phyloP scores from a whole-genome alignment of 2,329 filamentous ascomycete genomes.

The Nemania abortiva region DNA sequence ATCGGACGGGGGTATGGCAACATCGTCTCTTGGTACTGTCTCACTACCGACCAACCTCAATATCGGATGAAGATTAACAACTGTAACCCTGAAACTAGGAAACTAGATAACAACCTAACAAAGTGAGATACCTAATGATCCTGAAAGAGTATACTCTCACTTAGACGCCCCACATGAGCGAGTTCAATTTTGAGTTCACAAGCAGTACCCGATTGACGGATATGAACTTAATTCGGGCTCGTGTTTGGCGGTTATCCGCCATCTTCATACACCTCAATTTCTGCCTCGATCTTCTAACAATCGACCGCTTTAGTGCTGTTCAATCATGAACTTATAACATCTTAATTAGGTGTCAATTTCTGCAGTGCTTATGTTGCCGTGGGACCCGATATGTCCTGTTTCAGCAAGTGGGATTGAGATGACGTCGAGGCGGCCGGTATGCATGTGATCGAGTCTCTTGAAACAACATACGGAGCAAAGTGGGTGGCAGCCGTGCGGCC shows the following conservation, averaged over 20 bases:
- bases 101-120: not conserved
- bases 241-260: not conserved
- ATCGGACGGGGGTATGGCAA: not conserved
- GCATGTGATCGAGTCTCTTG: slow-evolving; percentile 11
- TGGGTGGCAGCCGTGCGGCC: not conserved
- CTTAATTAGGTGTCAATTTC: not conserved
- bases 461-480: slow-evolving; percentile 7
- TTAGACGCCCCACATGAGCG: too few species aligned
- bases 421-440: not conserved
- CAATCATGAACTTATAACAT: not conserved
- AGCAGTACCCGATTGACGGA: not conserved
- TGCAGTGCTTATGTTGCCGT: not conserved
- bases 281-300: not conserved
- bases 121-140: not conserved
- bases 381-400: not conserved
- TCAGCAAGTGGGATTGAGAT: slow-evolving; percentile 7
- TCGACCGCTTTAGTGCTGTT: not conserved
- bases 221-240: not conserved
- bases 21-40: not conserved
- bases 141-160: not conserved
- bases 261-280: not conserved
- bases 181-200: not conserved
- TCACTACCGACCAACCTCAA: slow-evolving; percentile 1
- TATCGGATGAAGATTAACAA: not conserved
- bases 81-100: not conserved